Base-by-base conservation (phyloP, 2,329 filamentous ascomycete genomes). In the Monosporascus sp. region DNA sequence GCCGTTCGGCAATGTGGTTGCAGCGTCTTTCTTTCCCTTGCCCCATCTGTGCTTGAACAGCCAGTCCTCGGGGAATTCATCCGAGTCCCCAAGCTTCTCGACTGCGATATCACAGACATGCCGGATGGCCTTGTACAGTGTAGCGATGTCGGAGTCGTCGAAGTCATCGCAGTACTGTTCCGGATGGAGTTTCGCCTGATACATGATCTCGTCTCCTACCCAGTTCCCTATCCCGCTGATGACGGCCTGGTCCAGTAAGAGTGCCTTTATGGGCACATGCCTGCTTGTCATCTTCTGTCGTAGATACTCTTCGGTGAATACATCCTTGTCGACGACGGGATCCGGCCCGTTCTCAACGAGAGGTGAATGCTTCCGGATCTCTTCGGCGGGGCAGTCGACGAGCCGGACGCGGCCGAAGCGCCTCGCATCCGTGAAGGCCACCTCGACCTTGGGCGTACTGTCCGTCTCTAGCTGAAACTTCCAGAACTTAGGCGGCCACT, bases 181-280 rank as follows among this genome's bases (percentile, higher is more conserved):
- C 0, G 94, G 94, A 61, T 99, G 93, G 17, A 97, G 80, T 49
- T 81, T 85, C 5, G 94, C 88, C 61, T 97, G 87, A 65, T 92
- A 99, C 50, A 99, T 76, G 7, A 96, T 86, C 69, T 99, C 94
- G 66, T 99, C 94, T 1, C 87, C 91, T 51, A 99, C 93, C 93
- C 93, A 99, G 67, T 97, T 97, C 0, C 94, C 94, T 57, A 99
- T 89, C 7, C 94, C 94, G 64, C 89, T 94, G 56, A 97, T 88
- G 67, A 88, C 88, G 18, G 84, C 80, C 70, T 99, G 94, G 66
- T 97, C 90, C 3, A 97, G 78, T 14, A 99, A 75, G 20, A 97
- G 77, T 0, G 91, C 89, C 69, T 97, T 97, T 59, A 97, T 81
- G 0, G 93, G 92, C 0, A 97, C 89, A 62, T 83, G 89, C 51